Base-by-base conservation (phyloP, 225 moss, liverwort and hornwort genomes). In the Sphagnum contortum region DNA sequence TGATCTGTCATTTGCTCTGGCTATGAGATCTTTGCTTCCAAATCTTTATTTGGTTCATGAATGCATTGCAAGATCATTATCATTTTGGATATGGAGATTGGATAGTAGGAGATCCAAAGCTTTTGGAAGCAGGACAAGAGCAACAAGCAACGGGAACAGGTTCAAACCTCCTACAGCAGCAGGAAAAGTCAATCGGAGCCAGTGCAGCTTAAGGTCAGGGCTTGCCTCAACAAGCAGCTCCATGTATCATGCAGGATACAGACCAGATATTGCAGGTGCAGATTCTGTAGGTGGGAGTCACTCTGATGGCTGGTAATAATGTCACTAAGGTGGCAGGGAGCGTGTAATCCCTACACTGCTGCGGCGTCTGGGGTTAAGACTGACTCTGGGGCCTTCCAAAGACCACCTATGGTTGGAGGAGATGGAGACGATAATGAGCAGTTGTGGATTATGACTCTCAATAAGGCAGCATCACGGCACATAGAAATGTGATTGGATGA, bases 1-100 rank as follows among this genome's bases (percentile, higher is more conserved):
- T 29, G 1, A 29, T 29, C 29, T 29, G 29, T 29, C 29, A 29
- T 29, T 29, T 29, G 29, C 29, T 29, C 29, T 29, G 29, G 29
- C 29, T 29, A 29, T 29, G 29, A 29, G 29, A 29, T 29, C 29
- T 29, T 29, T 29, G 29, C 29, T 1, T 29, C 29, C 29, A 29
- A 29, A 29, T 29, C 29, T 29, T 29, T 29, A 29, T 29, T 29
- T 29, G 29, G 29, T 11, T 62, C 66, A 60, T 60, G 47, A 12
- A 63, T 1, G 57, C 12, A 29, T 61, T 48, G 66, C 80, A 92
- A 89, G 65, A 98, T 98, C 49, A 98, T 98, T 46, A 98, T 98
- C 66, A 92, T 98, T 54, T 73, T 98, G 48, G 93, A 93, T 68
- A 98, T 98, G 98, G 89, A 87, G 57, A 77, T 98, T 56, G 76